phyloP scores from a whole-genome alignment of 495 filamentous ascomycete species.

The Aspergillus coremiiformis region DNA sequence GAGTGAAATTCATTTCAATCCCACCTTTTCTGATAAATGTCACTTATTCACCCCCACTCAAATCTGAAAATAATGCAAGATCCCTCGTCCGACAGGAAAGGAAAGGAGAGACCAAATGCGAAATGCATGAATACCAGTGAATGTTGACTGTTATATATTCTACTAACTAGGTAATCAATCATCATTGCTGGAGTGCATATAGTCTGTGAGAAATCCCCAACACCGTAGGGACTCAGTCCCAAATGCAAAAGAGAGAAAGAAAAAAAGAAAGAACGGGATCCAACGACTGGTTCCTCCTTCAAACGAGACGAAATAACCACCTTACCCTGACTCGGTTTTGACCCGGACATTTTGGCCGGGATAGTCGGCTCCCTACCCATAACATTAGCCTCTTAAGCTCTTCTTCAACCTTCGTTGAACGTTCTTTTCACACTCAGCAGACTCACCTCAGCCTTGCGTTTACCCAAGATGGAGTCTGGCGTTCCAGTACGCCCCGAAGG shows the following conservation, averaged over 20 bases:
- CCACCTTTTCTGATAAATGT: slow-evolving; percentile 4
- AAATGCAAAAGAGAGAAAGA: slow-evolving; percentile 5
- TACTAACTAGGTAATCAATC: neutral
- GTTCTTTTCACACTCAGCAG: neutral
- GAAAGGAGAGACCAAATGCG: no score
- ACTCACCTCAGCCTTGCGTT: slow-evolving; percentile 69
- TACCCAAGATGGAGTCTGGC: slow-evolving; percentile 63
- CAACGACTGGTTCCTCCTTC: no score
- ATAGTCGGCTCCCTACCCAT: slow-evolving; percentile 25
- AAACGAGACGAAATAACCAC: neutral
- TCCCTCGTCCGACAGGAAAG: no score
- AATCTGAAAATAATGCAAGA: no score
- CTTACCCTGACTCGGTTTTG: slow-evolving; percentile 34
- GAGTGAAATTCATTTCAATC: no score
- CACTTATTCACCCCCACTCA: neutral
- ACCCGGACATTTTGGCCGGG: slow-evolving; percentile 34
- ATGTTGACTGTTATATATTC: neutral
- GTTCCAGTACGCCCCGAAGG: slow-evolving; percentile 43
- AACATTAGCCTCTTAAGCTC: neutral
- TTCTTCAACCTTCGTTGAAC: neutral
- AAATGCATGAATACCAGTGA: no score
- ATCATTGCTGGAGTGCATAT: neutral
- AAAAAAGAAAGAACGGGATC: neutral
- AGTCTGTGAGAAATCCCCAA: neutral
- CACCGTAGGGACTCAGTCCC: neutral